Evolutionary conservation across 805 yeast genomes (phyloP).

Genomic region (Pichia scutulata): DNA sequence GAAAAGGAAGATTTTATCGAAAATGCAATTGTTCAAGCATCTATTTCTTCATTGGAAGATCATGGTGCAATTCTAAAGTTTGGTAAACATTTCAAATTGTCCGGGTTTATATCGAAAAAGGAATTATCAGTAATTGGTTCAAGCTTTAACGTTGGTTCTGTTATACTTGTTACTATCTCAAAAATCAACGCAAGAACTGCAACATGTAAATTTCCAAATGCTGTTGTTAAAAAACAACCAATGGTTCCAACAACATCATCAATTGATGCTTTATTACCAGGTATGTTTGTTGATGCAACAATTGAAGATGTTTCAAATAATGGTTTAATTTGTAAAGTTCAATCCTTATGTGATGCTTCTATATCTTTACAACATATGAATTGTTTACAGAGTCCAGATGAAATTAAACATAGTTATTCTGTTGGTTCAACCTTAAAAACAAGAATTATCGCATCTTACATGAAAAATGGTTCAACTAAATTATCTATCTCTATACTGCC

Average conservation of each 20-base stretch:
- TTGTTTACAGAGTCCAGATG: constrained; percentile 30
- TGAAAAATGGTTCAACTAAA: constrained; percentile 44
- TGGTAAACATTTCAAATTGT: constrained; percentile 44
- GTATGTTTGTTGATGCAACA: constrained; percentile 68
- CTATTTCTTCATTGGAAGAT: constrained; percentile 78
- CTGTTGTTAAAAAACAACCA: constrained; percentile 39
- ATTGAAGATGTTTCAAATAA: constrained; percentile 48
- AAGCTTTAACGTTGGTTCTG: constrained; percentile 46
- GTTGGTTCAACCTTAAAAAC: constrained; percentile 62
- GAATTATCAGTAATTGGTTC: constrained; percentile 33
- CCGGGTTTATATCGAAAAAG: constrained; percentile 72
- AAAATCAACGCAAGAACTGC: constrained; percentile 50
- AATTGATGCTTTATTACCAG: constrained; percentile 79
- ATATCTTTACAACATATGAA: constrained; percentile 61
- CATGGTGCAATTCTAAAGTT: constrained; percentile 77
- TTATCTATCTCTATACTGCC: constrained; percentile 59
- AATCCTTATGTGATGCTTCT: constrained; percentile 69
- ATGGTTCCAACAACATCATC: constrained; percentile 54
- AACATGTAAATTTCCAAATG: constrained; percentile 42
- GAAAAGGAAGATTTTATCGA: constrained; percentile 55
- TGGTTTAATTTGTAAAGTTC: constrained; percentile 67
- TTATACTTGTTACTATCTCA: constrained; percentile 53
- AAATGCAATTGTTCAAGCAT: constrained; percentile 66
- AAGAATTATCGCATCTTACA: constrained; percentile 57
- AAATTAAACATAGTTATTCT: constrained; percentile 52